Evolutionary conservation across 2,329 filamentous ascomycete genomes (phyloP), one percentile per base, ranked within the genome.

Genomic region (Ceratocystis huliohia): DNA sequence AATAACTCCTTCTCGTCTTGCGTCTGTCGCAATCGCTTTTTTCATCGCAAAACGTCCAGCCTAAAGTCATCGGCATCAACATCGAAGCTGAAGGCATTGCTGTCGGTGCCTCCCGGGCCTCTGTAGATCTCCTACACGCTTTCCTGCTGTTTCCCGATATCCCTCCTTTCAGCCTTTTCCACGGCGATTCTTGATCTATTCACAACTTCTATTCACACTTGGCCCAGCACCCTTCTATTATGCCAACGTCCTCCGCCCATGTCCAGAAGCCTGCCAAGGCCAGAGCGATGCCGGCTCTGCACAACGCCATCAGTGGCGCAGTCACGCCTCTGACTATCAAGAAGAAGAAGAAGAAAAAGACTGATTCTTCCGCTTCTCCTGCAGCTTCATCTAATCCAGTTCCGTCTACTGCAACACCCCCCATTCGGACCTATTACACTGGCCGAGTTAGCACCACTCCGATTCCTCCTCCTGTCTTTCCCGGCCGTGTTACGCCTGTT

Each of bases 361-460:
- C 28, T 44, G 56, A 66, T 61, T 13, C 48, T 37, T 22, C 61
- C 15, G 65, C 46, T 46, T 8, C 7, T 56, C 28, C 63, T 57
- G 45, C 46, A 20, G n/a, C 63, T 22, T 25, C 63, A 6, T 41
- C 46, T 33, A 20, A 10, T 5, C 28, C 48, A 1, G 44, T 28
- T 8, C 17, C 56, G 10, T 57, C 53, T n/a, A 63, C 63, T 30
- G 50, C 64, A n/a, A 68, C 64, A 4, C 67, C 67, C 3, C 65
- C 67, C 2, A 61, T 64, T 22, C 41, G 37, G 13, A 62, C 67
- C 22, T 68, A 68, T 28, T 25, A 65, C 63, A 61, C 61, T 8
- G 67, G 67, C 25, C 50, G 44, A 17, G 20, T 66, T 13, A 66
- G 67, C 61, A 68, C 64, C 4, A 68, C 67, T n/a, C 67, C 67